Conservation (phyloP, 768 basidiomycete species). For the Pleurotus tuoliensis region DNA sequence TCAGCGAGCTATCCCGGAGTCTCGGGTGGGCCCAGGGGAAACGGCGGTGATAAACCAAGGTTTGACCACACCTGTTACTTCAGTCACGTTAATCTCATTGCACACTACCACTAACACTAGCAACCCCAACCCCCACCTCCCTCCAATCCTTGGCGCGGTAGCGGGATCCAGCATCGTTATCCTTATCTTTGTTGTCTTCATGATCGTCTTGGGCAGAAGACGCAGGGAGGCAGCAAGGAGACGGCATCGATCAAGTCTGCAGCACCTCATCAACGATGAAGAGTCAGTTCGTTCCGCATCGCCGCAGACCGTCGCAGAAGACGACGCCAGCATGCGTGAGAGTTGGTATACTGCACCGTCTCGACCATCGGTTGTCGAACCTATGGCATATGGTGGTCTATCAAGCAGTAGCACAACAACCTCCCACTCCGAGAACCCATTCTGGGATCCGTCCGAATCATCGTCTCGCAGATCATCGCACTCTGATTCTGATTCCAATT, state of each 20-base stretch:
- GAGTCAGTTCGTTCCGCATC: not conserved
- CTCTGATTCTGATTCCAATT: not conserved
- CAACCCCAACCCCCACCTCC: not conserved
- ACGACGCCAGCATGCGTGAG: not conserved
- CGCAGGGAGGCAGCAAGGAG: not conserved
- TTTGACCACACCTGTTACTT: too few relatives aligned
- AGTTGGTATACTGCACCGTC: slow-evolving; percentile 2
- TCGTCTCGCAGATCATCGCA: not conserved
- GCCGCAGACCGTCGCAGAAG: not conserved
- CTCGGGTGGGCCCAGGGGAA: too few relatives aligned
- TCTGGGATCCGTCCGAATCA: slow-evolving; percentile 6
- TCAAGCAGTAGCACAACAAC: not conserved
- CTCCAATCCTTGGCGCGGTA: not conserved
- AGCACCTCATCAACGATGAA: not conserved
- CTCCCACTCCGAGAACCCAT: slow-evolving; percentile 1
- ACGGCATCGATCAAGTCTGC: not conserved
- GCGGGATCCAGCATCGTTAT: not conserved
- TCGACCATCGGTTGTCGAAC: not conserved
- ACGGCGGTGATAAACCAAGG: too few relatives aligned
- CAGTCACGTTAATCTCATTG: too few relatives aligned
- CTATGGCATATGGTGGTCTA: not conserved
- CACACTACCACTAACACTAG: not conserved
- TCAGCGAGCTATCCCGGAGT: too few relatives aligned
- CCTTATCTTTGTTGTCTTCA: not conserved
- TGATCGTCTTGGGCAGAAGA: not conserved